phyloP scores from a whole-genome alignment of 805 yeast genomes.

The Zygoascus biomembranicola region DNA sequence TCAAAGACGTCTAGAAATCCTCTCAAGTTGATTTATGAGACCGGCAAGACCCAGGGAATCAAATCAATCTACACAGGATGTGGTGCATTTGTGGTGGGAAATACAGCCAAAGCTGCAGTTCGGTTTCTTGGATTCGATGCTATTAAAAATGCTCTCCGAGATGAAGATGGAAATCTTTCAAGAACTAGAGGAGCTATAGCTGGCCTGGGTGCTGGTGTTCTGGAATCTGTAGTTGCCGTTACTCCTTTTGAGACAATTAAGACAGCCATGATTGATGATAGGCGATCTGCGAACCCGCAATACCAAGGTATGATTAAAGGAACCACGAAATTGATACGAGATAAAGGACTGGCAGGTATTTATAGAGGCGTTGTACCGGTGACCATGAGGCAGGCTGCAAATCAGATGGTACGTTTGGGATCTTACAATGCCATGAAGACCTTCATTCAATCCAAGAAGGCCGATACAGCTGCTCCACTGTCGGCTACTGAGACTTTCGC shows the following conservation, averaged over 20 bases:
- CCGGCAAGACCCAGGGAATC: constrained; percentile 71
- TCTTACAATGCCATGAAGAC: constrained; percentile 84
- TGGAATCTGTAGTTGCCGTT: constrained; percentile 87
- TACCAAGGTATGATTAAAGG: constrained; percentile 60
- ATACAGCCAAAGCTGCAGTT: constrained; percentile 93
- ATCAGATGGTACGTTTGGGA: constrained; percentile 90
- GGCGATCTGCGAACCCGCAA: constrained; percentile 64
- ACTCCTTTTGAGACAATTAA: constrained; percentile 97
- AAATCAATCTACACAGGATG: constrained; percentile 85
- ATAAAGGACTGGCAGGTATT: constrained; percentile 74
- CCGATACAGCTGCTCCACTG: constrained; percentile 65
- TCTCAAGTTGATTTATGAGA: constrained; percentile 62
- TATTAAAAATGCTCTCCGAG: constrained; percentile 68
- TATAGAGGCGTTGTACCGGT: constrained; percentile 91
- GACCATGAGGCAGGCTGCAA: constrained; percentile 90
- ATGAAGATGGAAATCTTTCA: constrained; percentile 76
- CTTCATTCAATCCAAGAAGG: constrained; percentile 60
- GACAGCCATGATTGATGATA: constrained; percentile 92
- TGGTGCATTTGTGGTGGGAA: constrained; percentile 93
- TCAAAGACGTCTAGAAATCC: constrained; percentile 67
- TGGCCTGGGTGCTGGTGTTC: constrained; percentile 94
- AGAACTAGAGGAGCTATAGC: constrained; percentile 91
- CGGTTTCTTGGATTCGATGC: constrained; percentile 89
- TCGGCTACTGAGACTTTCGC: constrained; percentile 73
- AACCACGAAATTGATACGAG: constrained; percentile 54